Evolutionary conservation across 257 asterid genomes (phyloP).

Genomic region (Nicotiana tabacum): DNA sequence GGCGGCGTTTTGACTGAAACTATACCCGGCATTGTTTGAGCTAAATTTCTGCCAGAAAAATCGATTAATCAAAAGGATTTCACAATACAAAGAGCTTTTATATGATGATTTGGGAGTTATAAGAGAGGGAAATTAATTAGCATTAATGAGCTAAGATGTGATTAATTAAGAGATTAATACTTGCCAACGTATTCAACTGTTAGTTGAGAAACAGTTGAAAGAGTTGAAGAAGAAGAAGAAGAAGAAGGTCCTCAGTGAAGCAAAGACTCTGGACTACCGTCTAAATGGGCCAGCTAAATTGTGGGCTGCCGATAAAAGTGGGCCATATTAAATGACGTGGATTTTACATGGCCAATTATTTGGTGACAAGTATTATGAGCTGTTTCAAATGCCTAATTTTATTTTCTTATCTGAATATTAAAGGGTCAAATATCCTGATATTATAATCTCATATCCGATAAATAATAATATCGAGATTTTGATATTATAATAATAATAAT

Average conservation of each 20-base stretch:
- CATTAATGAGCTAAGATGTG: background rate
- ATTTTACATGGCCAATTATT: slow-evolving; percentile 13
- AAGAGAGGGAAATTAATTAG: background rate
- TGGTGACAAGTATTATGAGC: slow-evolving; percentile 15
- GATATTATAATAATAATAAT: too few species aligned
- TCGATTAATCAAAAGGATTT: background rate
- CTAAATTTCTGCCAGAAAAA: background rate
- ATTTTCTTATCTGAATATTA: too few species aligned
- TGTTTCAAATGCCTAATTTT: background rate
- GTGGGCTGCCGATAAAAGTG: slow-evolving; percentile 1
- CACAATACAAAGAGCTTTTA: background rate
- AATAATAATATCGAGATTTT: too few species aligned
- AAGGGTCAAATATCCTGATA: too few species aligned
- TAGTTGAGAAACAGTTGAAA: slow-evolving; percentile 7
- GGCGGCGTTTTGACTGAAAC: slow-evolving; percentile 83
- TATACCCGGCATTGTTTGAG: slow-evolving; percentile 70
- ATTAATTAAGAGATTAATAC: background rate
- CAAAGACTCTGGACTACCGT: background rate
- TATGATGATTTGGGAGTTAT: background rate
- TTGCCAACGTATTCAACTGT: slow-evolving; percentile 2
- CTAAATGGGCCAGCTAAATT: background rate
- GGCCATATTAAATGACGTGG: slow-evolving; percentile 11
- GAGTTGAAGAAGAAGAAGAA: background rate
- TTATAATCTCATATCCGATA: too few species aligned
- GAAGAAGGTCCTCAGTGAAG: slow-evolving; percentile 1